Percentiles rank a stretch among this genome's conserved stretches.
Conservation (phyloP, 768 basidiomycete genomes). For the Punctularia strigosozonata region DNA sequence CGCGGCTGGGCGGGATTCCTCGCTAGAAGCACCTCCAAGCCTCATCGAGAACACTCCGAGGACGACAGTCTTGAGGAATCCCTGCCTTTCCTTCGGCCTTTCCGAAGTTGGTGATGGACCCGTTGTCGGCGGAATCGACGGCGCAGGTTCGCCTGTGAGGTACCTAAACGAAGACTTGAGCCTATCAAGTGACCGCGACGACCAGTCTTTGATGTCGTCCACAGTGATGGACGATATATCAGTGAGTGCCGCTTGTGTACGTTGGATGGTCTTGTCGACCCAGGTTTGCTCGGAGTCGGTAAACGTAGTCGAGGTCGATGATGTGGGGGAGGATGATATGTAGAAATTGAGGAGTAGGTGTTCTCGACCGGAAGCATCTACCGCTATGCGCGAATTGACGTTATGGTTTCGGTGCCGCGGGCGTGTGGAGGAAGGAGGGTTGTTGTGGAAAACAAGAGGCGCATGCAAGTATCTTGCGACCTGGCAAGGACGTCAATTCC, state of each 20-base stretch:
- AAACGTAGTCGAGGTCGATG: too few relatives aligned
- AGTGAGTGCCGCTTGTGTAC: slow-evolving; percentile 29
- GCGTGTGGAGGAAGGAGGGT: slow-evolving; percentile 60
- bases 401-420: slow-evolving; percentile 78
- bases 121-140: slow-evolving; percentile 22
- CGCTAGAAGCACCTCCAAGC: slow-evolving; percentile 15
- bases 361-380: slow-evolving; percentile 65
- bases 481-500: slow-evolving; percentile 23
- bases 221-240: slow-evolving; percentile 42
- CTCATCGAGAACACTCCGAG: slow-evolving; percentile 50
- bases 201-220: slow-evolving; percentile 31
- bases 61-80: slow-evolving; percentile 48
- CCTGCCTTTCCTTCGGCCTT: slow-evolving; percentile 19
- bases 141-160: slow-evolving; percentile 50
- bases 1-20: slow-evolving; percentile 10
- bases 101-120: slow-evolving; percentile 18
- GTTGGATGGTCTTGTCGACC: too few relatives aligned
- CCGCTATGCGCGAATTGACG: slow-evolving; percentile 65
- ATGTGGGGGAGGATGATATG: too few relatives aligned
- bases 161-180: slow-evolving; percentile 67
- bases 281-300: too few relatives aligned
- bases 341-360: slow-evolving; percentile 83
- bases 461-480: slow-evolving; percentile 57
- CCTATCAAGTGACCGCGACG: slow-evolving; percentile 28
- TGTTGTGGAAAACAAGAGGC: slow-evolving; percentile 69